Evolutionary conservation across 2,329 filamentous ascomycete genomes (phyloP).

Genomic region (Aphanocladium album): DNA sequence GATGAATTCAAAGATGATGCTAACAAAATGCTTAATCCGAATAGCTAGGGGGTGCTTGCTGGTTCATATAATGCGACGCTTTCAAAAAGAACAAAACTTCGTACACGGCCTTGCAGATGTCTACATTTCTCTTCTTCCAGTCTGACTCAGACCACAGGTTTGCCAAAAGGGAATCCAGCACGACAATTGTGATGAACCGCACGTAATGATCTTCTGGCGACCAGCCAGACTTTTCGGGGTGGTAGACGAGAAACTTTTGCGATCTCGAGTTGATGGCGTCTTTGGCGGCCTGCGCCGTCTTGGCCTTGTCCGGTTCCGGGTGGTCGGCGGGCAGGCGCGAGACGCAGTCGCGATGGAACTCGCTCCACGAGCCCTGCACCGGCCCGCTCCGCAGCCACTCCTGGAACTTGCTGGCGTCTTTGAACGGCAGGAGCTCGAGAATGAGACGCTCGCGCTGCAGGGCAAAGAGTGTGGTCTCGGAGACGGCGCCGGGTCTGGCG

Average conservation of each 20-base stretch:
- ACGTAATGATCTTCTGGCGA: constrained; percentile 32
- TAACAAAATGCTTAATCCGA: background rate
- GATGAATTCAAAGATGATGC: background rate
- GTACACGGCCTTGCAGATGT: constrained; percentile 30
- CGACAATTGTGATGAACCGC: constrained; percentile 33
- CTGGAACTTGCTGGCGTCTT: constrained; percentile 27
- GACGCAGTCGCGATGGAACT: constrained; percentile 31
- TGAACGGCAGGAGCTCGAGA: constrained; percentile 35
- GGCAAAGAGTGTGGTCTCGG: constrained; percentile 16
- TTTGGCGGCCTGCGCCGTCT: constrained; percentile 25
- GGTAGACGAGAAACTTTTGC: constrained; percentile 29
- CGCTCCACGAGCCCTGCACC: constrained; percentile 32
- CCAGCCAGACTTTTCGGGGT: constrained; percentile 33
- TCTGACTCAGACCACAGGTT: constrained; percentile 28
- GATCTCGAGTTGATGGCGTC: constrained; percentile 26
- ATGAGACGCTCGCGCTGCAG: constrained; percentile 34
- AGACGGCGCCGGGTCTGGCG: background rate
- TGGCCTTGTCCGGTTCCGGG: constrained; percentile 30
- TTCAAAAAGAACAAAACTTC: constrained; percentile 33
- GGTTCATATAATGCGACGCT: constrained; percentile 17
- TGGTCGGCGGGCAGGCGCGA: constrained; percentile 14
- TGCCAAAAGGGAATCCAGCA: constrained; percentile 31
- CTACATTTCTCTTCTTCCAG: constrained; percentile 26
- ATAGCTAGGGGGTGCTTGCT: constrained; percentile 26
- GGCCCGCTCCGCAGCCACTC: constrained; percentile 29